Evolutionary conservation across 1,139 yeast genomes (phyloP).

Genomic region (Casaregolazyma lundiana): DNA sequence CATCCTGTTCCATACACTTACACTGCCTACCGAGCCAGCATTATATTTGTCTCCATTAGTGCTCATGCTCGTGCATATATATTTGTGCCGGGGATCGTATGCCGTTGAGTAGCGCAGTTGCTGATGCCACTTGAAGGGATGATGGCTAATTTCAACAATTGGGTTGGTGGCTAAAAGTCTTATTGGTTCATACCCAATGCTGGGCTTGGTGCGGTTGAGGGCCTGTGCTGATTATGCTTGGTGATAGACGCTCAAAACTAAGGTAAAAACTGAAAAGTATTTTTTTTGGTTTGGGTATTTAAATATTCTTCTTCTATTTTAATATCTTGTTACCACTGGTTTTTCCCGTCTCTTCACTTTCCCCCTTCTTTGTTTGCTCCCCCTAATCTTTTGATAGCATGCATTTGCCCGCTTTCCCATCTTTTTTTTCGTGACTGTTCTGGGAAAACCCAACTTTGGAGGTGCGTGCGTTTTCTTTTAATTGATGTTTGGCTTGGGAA

Average conservation of each 20-base stretch:
- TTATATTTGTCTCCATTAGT: background rate
- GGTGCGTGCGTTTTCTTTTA: background rate
- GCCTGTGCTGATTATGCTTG: background rate
- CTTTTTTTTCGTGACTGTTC: background rate
- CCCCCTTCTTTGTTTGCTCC: background rate
- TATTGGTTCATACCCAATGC: constrained; percentile 1
- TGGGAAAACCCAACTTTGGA: background rate
- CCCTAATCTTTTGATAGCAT: background rate
- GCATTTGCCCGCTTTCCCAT: background rate
- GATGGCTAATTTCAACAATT: constrained; percentile 1
- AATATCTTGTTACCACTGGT: no score
- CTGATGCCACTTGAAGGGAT: background rate
- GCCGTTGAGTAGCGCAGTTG: background rate
- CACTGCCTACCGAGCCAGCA: background rate
- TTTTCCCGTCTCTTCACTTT: background rate
- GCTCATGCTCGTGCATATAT: background rate
- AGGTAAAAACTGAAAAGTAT: no score
- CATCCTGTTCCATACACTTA: background rate
- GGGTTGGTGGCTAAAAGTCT: background rate
- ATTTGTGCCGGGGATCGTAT: background rate
- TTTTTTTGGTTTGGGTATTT: no score
- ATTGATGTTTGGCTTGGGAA: no score
- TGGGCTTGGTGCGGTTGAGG: background rate
- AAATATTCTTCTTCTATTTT: background rate
- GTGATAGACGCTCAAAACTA: no score